Evolutionary conservation across 768 basidiomycete species (phyloP).

Genomic region (Lentinula sp.): DNA sequence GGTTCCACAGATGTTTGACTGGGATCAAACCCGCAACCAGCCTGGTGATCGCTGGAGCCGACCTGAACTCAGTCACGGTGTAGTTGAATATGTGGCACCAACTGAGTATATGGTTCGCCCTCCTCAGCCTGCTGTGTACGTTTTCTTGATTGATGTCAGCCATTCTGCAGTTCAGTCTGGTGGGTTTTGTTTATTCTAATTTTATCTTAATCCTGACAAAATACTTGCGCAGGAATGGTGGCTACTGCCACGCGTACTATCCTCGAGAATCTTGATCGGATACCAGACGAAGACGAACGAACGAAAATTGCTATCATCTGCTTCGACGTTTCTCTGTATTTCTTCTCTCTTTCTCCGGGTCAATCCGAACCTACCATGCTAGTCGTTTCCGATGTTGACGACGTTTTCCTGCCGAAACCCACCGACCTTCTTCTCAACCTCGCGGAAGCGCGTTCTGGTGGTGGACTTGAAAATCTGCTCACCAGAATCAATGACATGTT

Average conservation of each 20-base stretch:
- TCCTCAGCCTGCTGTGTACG: conserved; percentile 94
- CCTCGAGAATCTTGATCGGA: conserved; percentile 88
- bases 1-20: conserved; percentile 96
- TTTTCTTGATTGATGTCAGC: conserved; percentile 96
- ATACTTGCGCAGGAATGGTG: conserved; percentile 71
- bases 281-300: conserved; percentile 90
- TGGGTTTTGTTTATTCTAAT: conserved; percentile 20
- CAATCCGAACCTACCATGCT: conserved; percentile 85
- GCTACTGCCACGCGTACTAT: conserved; percentile 97
- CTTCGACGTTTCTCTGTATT: conserved; percentile 89
- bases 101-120: conserved; percentile 99
- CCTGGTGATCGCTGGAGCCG: conserved; percentile 94
- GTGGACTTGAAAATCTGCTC: conserved; percentile 70
- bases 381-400: conserved; percentile 94
- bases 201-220: not conserved
- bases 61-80: conserved; percentile 87
- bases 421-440: conserved; percentile 95
- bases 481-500: conserved; percentile 93
- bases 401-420: conserved; percentile 96
- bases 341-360: conserved; percentile 81
- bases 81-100: conserved; percentile 96
- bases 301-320: conserved; percentile 92
- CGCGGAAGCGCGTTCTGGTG: conserved; percentile 64
- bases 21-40: conserved; percentile 91
- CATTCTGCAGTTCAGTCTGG: conserved; percentile 88